Base-by-base conservation (phyloP, 768 basidiomycete genomes). In the Suillus americanus region DNA sequence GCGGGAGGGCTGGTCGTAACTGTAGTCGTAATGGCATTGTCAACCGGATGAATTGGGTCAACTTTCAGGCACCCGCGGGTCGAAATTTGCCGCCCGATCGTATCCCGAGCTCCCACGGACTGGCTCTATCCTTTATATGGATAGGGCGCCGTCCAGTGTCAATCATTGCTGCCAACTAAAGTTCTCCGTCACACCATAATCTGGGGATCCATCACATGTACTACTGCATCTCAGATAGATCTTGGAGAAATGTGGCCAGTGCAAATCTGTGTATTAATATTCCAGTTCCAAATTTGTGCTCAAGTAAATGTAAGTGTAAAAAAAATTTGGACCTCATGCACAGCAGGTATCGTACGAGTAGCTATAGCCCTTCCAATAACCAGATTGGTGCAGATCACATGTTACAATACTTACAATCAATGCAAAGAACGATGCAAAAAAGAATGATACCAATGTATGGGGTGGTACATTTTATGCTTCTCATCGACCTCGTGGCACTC, bases 361-460 rank as follows among this genome's bases (percentile, higher is more conserved):
- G 18, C 25, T 35, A 20, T 28, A 37, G 13, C 13, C 14, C 37
- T 60, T 38, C 48, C 61, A 54, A 37, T 33, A 18, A 25, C 40
- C 41, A 45, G 43, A 61, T 61, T 35, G 48, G 48, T 25, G 60
- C 43, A 64, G 38, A 62, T 62, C 64, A 33, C 61, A 54, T 61
- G 59, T 50, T 64, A 64, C 60, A 64, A 62, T 28, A 35, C 56
- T 59, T 63, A 61, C 57, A 60, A 60, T 20, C 8, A 20, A 48
- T 62, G 48, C 25, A 64, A 41, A 45, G 33, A 62, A 43, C 60
- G 35, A 64, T 20, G 43, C 56, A 64, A 64, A 46, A 48, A 61
- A 61, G 41, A 64, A 62, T 51, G 60, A 51, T 64, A 64, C 46
- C 13, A 33, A 38, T 54, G 59, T 48, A 50, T 28, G 33, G 18